These are phyloP conservation scores for Nasturtium officinale DNA, from an alignment of 345 rosid species.

Conservation along the genomic window DNA sequence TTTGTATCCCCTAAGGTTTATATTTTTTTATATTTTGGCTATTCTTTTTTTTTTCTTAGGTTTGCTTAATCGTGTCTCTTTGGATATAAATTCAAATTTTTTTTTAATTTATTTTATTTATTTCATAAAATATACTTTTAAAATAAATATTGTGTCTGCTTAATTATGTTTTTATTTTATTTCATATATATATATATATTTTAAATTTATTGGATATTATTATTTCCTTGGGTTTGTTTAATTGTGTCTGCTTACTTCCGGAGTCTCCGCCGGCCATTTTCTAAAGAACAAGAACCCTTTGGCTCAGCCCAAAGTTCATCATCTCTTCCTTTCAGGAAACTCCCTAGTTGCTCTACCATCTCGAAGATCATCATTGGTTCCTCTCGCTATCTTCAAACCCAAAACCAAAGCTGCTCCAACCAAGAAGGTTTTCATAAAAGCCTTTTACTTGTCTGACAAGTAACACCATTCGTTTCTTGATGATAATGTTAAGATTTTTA, in stretches of 20 bases:
- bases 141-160: no score
- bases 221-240: no score
- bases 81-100: no score
- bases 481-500: not conserved
- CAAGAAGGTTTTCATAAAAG: constrained; percentile 54
- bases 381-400: constrained; percentile 78
- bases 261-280: constrained; percentile 56
- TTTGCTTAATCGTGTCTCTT: no score
- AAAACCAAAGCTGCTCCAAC: constrained; percentile 72
- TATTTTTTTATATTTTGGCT: no score
- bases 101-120: no score
- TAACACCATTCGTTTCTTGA: not conserved
- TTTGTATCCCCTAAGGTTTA: no score
- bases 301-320: constrained; percentile 56
- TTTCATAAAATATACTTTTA: no score
- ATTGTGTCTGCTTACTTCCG: constrained; percentile 68
- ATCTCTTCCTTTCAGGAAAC: constrained; percentile 49
- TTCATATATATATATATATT: no score
- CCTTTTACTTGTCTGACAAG: not conserved
- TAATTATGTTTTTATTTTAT: no score
- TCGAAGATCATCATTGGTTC: constrained; percentile 44
- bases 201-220: no score
- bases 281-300: constrained; percentile 55
- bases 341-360: constrained; percentile 28
- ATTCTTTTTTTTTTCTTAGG: no score